These are phyloP conservation scores for Vitis hybrid DNA, from an alignment of 177 flowering plant genomes.

Conservation along the genomic window DNA sequence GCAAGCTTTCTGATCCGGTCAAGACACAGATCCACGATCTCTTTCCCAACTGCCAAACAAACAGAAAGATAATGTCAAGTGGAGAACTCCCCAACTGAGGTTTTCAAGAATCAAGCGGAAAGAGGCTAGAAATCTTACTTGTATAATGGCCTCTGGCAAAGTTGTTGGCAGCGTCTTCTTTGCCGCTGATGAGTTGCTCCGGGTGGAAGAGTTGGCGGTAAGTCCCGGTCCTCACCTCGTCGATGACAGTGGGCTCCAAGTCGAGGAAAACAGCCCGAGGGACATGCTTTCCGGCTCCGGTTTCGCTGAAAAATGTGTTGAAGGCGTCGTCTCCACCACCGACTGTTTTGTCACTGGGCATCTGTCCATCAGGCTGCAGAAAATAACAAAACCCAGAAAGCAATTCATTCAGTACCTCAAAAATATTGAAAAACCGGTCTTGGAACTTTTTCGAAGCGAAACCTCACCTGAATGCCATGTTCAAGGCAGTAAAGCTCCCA, in stretches of 20 bases:
- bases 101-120: not conserved
- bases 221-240: constrained; percentile 46
- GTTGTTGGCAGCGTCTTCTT: constrained; percentile 57
- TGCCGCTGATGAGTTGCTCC: constrained; percentile 47
- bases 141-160: constrained; percentile 57
- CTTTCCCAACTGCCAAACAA: constrained; percentile 46
- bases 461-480: constrained; percentile 61
- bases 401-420: not conserved
- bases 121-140: constrained; percentile 16
- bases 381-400: not conserved
- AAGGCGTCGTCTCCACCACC: constrained; percentile 58
- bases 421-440: not conserved
- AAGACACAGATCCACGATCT: constrained; percentile 69
- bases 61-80: not conserved
- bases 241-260: constrained; percentile 55
- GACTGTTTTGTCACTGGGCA: constrained; percentile 42
- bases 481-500: constrained; percentile 84
- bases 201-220: constrained; percentile 51
- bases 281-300: constrained; percentile 57
- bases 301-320: constrained; percentile 55
- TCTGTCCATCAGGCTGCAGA: constrained; percentile 51
- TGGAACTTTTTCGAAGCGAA: not conserved
- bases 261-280: constrained; percentile 53
- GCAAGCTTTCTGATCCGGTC: constrained; percentile 74
- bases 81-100: not conserved